Base-by-base conservation (phyloP, 306 rosid species). In the Chamaecrista fasciculata region DNA sequence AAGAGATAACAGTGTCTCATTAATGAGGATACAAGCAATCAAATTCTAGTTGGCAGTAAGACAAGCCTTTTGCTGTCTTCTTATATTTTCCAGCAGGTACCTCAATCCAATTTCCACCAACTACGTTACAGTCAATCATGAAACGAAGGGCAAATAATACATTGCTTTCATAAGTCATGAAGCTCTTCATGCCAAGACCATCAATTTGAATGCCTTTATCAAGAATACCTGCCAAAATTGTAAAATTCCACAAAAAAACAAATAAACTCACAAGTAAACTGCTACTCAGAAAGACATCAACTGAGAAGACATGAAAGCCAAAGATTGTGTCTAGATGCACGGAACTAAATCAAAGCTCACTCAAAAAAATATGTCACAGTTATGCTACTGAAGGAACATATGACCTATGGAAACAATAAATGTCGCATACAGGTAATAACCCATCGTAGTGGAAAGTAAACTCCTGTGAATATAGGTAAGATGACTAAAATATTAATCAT, bases 51-150 rank as follows among this genome's bases (percentile, higher is more conserved):
- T 94, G 98, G 79, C 95, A 86, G 76, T 90, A 81, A 3, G 97
- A 86, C 74, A 83, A 72, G 76, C 68, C 76, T 69, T 65, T 86
- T 15, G 64, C 65, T 19, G 85, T 46, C 82, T 82, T 87, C 71
- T 83, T 88, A 73, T 90, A 86, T 85, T 85, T 86, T 47, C 96
- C 97, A 48, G 81, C 87, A 21, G 89, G 94, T 39, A 86, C 76
- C 80, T 94, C 98, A 81, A 94, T 94, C 98, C 98, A 94, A 70
- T 94, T 94, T 14, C 98, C 98, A 52, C 98, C 98, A 82, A 94
- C 97, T 68, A 94, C 40, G 67, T 84, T 81, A 78, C 97, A 80
- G 75, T 94, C 98, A 70, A 94, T 86, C 98, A 94, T 94, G 78
- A 90, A 94, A 48, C 98, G 96, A 60, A 94, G 97, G 57, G 97